Evolutionary conservation across 805 yeast genomes (phyloP), one percentile per base, ranked within the genome.

Genomic region (Pichia occidentalis): DNA sequence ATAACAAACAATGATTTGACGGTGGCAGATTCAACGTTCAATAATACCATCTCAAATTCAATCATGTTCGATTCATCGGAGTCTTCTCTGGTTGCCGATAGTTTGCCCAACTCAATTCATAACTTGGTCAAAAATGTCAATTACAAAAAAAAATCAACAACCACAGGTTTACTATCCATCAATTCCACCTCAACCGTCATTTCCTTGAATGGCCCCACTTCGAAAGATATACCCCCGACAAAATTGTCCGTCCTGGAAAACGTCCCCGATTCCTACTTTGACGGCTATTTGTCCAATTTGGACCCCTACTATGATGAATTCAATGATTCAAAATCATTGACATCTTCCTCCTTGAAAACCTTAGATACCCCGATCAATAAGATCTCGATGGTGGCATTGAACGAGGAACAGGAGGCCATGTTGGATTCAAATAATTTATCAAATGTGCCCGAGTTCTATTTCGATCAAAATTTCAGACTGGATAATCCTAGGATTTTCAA

Each of bases 401-500:
- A 20, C 26, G 56, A 55, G 20, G 45, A 49, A 34, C 52, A 47
- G 24, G 53, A 56, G 31, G 47, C 44, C 16, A 45, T 40, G 12
- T 21, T 50, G 18, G 60, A 49, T 23, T 30, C 46, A 7, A 56
- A 56, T 23, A 51, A 59, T 8, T 43, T 76, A 32, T 48, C 60
- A 7, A 55, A 67, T 42, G 73, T 92, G 5, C 97, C 98, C 0
- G 58, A 64, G 2, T 74, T 85, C 1, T 92, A 73, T 50, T 77
- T 81, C 45, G 73, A 71, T 19, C 65, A 71, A 7, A 71, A 77
- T 28, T 92, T 92, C 60, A 69, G 85, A 46, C 66, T 92, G 27
- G 97, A 92, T 50, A 86, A 92, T 54, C 96, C 96, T 6, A 69
- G 95, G 40, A 70, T 80, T 1, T 90, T 90, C 57, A 77, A 78